Evolutionary conservation across 2,329 filamentous ascomycete species (phyloP), one percentile per base, ranked within the genome.

Genomic region (Venturia pyrina): DNA sequence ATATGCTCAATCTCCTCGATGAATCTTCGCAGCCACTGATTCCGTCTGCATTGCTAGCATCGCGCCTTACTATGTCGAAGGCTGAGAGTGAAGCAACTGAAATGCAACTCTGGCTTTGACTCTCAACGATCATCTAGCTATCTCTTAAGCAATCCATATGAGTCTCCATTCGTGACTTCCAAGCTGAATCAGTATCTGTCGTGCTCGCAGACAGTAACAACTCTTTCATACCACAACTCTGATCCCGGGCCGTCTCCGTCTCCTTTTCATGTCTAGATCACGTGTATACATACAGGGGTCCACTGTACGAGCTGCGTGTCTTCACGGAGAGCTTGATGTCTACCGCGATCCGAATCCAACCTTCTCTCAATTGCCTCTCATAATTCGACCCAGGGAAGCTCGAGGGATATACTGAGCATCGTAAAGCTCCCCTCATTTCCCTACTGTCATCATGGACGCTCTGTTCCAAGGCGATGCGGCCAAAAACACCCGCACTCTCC

Each of bases 391-490:
- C 32, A 59, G 53, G 53, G 32, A 59, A 59, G 53, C 53, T 59
- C 53, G 53, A 59, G 24, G 53, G 53, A 59, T 37, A 8, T 6
- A 59, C 32, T 19, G 53, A 59, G 53, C 53, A 34, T 37, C 19
- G 32, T n/a, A 37, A 19, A 59, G 53, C 28, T 59, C 60, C 37
- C 37, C 19, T n/a, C 60, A 11, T 34, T 34, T 40, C 44, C 40
- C 40, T 19, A 28, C 60, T n/a, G 37, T 46, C 60, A 62, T 28
- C 60, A 65, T 65, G 63, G 63, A 73, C 70, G 75, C 77, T 71
- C 83, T 95, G 75, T 84, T 91, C 75, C 87, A 90, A 81, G 89
- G 90, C 76, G 88, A 87, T 75, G 90, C 88, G 72, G 88, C 87
- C 73, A 85, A 88, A 78, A 97, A 87, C 78, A 90, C 91, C 69